phyloP scores from a whole-genome alignment of 805 yeast species.

The Jamesozyma hellenica region DNA sequence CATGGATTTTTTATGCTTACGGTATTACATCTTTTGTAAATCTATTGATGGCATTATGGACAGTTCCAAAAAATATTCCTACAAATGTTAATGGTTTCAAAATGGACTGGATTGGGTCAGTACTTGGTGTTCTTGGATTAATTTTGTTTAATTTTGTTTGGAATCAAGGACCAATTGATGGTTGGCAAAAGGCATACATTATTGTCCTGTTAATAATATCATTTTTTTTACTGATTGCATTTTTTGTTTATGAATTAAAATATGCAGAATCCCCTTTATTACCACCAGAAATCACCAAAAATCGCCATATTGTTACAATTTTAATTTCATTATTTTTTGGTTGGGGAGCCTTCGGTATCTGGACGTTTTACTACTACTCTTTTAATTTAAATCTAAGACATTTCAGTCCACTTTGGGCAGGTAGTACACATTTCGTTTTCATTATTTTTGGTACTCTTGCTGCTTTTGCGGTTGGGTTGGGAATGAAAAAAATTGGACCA shows the following conservation, averaged over 20 bases:
- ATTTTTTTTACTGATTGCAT: conserved; percentile 33
- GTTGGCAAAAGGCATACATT: conserved; percentile 56
- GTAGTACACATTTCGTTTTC: conserved; percentile 37
- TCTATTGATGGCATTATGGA: conserved; percentile 13
- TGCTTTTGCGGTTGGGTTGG: conserved; percentile 40
- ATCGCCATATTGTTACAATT: conserved; percentile 38
- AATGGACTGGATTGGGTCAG: conserved; percentile 46
- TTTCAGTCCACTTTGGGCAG: conserved; percentile 37
- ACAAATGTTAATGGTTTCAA: conserved; percentile 14
- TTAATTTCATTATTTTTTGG: conserved; percentile 47
- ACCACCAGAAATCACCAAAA: conserved; percentile 40
- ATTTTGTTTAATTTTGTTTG: conserved; percentile 57
- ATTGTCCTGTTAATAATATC: conserved; percentile 48
- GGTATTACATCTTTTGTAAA: conserved; percentile 14
- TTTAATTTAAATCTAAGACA: conserved; percentile 41
- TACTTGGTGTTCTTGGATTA: conserved; percentile 49
- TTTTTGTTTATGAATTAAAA: conserved; percentile 39
- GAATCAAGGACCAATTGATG: conserved; percentile 67
- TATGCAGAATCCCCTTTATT: conserved; percentile 42
- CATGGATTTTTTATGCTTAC: conserved; percentile 25
- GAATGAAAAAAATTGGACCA: conserved; percentile 40
- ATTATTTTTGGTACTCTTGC: conserved; percentile 50
- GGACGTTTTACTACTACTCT: conserved; percentile 56
- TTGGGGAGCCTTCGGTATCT: conserved; percentile 72
- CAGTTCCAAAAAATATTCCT: conserved; percentile 26